These are phyloP conservation scores for Prillingera fragicola DNA, from an alignment of 1,284 basidiomycete genomes.

Conservation along the genomic window DNA sequence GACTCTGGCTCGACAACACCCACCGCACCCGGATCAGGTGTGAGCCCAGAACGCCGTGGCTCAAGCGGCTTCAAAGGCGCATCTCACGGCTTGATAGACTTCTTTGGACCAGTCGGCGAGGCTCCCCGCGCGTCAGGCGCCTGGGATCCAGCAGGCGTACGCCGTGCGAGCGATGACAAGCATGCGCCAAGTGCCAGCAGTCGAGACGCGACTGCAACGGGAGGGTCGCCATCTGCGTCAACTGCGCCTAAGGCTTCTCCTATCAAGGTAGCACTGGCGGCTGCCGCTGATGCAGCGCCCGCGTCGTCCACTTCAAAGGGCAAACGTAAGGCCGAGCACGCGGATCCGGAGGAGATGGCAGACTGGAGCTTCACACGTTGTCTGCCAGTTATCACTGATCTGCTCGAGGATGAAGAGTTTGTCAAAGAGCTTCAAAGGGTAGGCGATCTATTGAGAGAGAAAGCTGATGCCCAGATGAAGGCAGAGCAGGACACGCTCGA, in stretches of 20 bases:
- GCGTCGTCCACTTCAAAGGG: too few relatives aligned
- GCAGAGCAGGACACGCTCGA: slow-evolving; percentile 41
- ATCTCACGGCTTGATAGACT: slow-evolving; percentile 25
- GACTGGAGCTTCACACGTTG: slow-evolving; percentile 29
- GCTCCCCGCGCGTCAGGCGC: background rate
- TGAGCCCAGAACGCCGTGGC: background rate
- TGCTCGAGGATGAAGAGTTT: slow-evolving; percentile 34
- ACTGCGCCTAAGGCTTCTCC: too few relatives aligned
- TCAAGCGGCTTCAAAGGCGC: slow-evolving; percentile 16
- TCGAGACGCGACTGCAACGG: too few relatives aligned
- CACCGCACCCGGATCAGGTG: background rate
- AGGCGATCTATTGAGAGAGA: slow-evolving; percentile 1
- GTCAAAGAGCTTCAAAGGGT: slow-evolving; percentile 38
- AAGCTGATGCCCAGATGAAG: slow-evolving; percentile 36
- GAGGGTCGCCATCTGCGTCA: too few relatives aligned
- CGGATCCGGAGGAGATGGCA: slow-evolving; percentile 13
- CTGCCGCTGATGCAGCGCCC: too few relatives aligned
- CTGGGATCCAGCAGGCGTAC: background rate
- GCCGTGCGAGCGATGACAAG: too few relatives aligned
- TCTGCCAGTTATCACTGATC: slow-evolving; percentile 31
- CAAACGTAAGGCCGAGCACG: slow-evolving; percentile 6
- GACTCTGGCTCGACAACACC: background rate
- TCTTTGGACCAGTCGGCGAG: slow-evolving; percentile 34
- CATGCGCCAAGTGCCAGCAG: too few relatives aligned
- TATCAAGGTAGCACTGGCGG: too few relatives aligned